Base-by-base conservation (phyloP, 768 basidiomycete genomes). In the Phylloporus sp. region DNA sequence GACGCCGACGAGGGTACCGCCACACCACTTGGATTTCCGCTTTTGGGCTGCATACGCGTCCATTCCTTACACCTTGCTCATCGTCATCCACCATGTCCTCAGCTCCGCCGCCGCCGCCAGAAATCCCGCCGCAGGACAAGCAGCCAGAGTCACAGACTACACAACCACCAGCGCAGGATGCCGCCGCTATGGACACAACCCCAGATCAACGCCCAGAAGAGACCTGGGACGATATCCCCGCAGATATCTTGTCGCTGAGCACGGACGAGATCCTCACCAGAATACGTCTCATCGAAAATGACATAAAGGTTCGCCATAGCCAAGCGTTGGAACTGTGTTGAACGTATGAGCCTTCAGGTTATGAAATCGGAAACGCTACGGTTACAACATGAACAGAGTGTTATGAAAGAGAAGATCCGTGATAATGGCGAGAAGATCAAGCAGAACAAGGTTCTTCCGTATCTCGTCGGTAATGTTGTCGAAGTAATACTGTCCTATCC, bases 381-480 rank as follows among this genome's bases (percentile, higher is more conserved):
- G 45, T 72, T 99, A 49, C 85, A 90, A 62, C 95, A 98, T 66
- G 97, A 98, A 70, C 91, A 95, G 72, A 88, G 75, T 59, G 86
- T 88, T 58, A 98, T 99, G 97, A 88, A 91, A 67, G 95, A 97
- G 77, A 97, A 95, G 80, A 97, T 99, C 65, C 84, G 91, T 47
- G 97, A 99, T 67, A 99, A 97, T 57, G 86, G 88, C 41, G 93
- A 97, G 73, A 98, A 98, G 75, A 91, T 99, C 59, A 97, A 97
- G 72, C 95, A 99, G 81, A 98, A 99, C 73, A 98, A 98, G 72
- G 93, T 97, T 12, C 75, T 99, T 38, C 97, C 97, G 6, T 99
- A 99, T 72, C 84, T 99, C 47, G 97, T 99, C 32, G 93, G 89
- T 15, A 97, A 98, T 64, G 91, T 99, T 31, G 93, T 99, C 16